Evolutionary conservation across 768 basidiomycete species (phyloP).

Genomic region (Lactifluus volemus): DNA sequence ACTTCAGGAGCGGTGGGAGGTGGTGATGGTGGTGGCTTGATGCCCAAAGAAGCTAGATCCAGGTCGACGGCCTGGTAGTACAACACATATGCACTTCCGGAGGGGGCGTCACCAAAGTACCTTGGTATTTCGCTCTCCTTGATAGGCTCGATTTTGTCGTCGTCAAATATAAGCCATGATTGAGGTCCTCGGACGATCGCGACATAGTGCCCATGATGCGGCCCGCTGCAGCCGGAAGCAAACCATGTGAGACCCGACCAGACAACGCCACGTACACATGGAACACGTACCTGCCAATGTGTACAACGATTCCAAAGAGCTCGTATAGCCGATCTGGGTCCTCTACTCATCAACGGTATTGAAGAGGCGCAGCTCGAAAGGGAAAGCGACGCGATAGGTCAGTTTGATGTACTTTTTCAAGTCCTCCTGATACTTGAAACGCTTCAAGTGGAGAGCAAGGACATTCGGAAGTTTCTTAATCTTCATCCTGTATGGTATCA

Average conservation of each 20-base stretch:
- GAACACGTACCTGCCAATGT: constrained; percentile 82
- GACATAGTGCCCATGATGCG: constrained; percentile 98
- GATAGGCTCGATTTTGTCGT: constrained; percentile 84
- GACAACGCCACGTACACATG: background rate
- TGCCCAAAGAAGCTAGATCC: constrained; percentile 61
- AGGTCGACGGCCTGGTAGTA: constrained; percentile 95
- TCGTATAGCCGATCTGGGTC: constrained; percentile 91
- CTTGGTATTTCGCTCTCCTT: constrained; percentile 84
- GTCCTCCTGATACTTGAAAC: constrained; percentile 98
- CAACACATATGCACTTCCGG: constrained; percentile 90
- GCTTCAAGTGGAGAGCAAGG: constrained; percentile 91
- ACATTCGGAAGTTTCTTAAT: constrained; percentile 95
- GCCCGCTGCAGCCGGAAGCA: constrained; percentile 50
- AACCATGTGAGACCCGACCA: background rate
- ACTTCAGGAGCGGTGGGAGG: constrained; percentile 19
- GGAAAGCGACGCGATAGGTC: constrained; percentile 94
- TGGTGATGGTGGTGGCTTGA: constrained; percentile 33
- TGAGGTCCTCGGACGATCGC: constrained; percentile 82
- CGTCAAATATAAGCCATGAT: constrained; percentile 90
- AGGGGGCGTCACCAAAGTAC: constrained; percentile 87
- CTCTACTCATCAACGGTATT: constrained; percentile 93
- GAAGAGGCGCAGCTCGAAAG: constrained; percentile 88
- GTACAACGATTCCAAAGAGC: constrained; percentile 96
- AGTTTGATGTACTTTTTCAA: constrained; percentile 88
- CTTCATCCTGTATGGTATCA: constrained; percentile 68